Percentiles rank a stretch among this genome's conserved stretches.
Evolutionary conservation across 352 stramenopile species (phyloP).

Genomic region (Halophytophthora batemanensis): DNA sequence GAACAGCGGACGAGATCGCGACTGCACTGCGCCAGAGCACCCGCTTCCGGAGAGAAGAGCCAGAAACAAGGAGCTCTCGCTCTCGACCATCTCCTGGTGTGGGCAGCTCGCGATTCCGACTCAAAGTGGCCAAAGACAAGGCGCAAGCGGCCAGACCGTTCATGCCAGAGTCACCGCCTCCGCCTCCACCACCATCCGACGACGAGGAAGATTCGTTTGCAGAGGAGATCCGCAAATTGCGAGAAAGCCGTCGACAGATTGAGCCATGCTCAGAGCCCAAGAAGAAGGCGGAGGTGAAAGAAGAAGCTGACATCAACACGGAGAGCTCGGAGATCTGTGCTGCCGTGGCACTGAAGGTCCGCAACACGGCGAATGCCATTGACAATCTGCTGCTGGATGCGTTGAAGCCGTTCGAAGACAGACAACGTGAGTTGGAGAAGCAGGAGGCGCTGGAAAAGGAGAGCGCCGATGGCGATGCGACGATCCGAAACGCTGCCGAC

Average conservation of each 20-base stretch:
- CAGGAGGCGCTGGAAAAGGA: conserved; percentile 15
- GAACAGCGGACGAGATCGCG: conserved; percentile 29
- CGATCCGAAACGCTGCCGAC: conserved; percentile 10
- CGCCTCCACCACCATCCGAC: conserved; percentile 12
- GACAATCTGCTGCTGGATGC: conserved; percentile 42
- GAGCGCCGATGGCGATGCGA: conserved; percentile 6
- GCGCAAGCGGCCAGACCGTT: background rate
- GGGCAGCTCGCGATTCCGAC: conserved; percentile 5
- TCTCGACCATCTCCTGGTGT: background rate
- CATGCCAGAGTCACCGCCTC: conserved; percentile 14
- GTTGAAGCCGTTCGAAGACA: conserved; percentile 47
- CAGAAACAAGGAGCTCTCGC: background rate
- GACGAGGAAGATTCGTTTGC: conserved; percentile 49
- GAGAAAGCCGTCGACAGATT: conserved; percentile 13
- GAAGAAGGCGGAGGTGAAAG: conserved; percentile 13
- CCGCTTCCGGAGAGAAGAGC: conserved; percentile 20
- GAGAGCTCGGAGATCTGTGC: conserved; percentile 9
- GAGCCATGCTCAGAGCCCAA: conserved; percentile 10
- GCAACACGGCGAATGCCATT: conserved; percentile 38
- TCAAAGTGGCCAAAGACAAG: conserved; percentile 6
- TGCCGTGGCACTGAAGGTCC: conserved; percentile 18
- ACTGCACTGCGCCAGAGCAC: conserved; percentile 30
- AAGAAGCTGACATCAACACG: background rate
- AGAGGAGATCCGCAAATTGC: conserved; percentile 35
- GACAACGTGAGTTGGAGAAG: conserved; percentile 30